Conservation (phyloP, 83 land plant genomes). For the Picea engelmannii region DNA sequence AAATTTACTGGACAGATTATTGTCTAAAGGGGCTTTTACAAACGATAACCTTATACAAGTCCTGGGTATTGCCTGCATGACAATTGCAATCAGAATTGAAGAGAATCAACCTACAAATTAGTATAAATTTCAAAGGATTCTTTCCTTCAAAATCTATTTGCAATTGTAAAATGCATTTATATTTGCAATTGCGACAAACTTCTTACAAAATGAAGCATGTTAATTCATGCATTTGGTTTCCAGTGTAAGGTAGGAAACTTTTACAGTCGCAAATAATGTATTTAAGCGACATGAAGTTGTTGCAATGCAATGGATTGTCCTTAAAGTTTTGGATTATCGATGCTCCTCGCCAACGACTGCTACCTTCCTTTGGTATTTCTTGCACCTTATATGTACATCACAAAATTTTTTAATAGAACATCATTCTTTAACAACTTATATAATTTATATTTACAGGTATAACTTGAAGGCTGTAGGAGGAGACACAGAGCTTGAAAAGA, state of each 20-base stretch:
- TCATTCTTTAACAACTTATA: too few species aligned
- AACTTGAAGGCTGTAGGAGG: too few species aligned
- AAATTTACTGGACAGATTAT: slow-evolving; percentile 50
- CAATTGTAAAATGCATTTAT: background rate
- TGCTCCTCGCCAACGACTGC: too few species aligned
- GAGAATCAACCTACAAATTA: slow-evolving; percentile 65
- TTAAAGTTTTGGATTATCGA: too few species aligned
- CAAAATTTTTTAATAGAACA: too few species aligned
- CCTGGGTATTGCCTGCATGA: slow-evolving; percentile 53
- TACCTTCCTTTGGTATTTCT: too few species aligned
- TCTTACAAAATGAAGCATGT: background rate
- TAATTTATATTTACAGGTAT: too few species aligned
- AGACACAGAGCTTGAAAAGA: background rate
- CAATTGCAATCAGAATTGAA: slow-evolving; percentile 61
- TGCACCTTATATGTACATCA: too few species aligned
- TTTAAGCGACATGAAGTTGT: slow-evolving; percentile 58
- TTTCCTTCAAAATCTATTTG: background rate
- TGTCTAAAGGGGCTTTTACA: slow-evolving; percentile 53
- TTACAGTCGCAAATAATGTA: slow-evolving; percentile 32
- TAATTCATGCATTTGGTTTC: background rate
- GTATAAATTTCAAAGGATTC: slow-evolving; percentile 19
- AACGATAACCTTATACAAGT: slow-evolving; percentile 34
- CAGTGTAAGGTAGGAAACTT: slow-evolving; percentile 37
- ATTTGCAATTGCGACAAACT: background rate
- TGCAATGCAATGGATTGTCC: slow-evolving; percentile 62